Evolutionary conservation across 306 rosid species (phyloP), one percentile per base, ranked within the genome.

Genomic region (Boehmeria nivea): DNA sequence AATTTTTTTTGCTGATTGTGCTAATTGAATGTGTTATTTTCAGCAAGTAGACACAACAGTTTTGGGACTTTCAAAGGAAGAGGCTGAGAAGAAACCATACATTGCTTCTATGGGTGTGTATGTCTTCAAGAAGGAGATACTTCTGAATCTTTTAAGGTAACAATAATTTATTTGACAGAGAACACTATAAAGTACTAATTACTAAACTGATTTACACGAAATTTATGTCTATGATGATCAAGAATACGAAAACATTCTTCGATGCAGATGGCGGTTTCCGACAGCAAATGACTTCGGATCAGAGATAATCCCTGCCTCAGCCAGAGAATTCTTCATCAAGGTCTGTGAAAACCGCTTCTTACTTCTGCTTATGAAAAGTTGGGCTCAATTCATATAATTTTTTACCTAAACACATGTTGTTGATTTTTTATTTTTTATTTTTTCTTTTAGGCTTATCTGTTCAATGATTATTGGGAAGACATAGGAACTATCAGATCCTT

Each of bases 81-180:
- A 87, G 57, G 94, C 95, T 61, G 52, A 61, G 47, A 74, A 82
- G 83, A 87, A 91, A 57, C 95, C 95, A 36, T 91, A 87, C 70
- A 91, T 87, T 81, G 98, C 96, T 64, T 91, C 98, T 67, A 91
- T 91, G 98, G 96, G 98, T 72, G 96, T 91, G 63, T 87, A 91
- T 56, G 84, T 87, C 65, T 91, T 91, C 85, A 87, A 82, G 88
- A 91, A 91, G 81, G 95, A 91, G 75, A 91, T 82, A 64, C 98
- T 91, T 72, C 76, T 87, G 59, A 91, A 91, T 69, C 74, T 91
- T 62, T 74, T 87, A 57, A 87, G 98, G 96, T 91, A 80, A 55
- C n/a, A n/a, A n/a, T n/a, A n/a, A n/a, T n/a, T n/a, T n/a, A n/a
- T n/a, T n/a, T n/a, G 38, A 33, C 38, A 5, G 11, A 33, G 11